Evolutionary conservation across 805 yeast genomes (phyloP), one percentile per base, ranked within the genome.

Genomic region (Myxozyma lipomycoides): DNA sequence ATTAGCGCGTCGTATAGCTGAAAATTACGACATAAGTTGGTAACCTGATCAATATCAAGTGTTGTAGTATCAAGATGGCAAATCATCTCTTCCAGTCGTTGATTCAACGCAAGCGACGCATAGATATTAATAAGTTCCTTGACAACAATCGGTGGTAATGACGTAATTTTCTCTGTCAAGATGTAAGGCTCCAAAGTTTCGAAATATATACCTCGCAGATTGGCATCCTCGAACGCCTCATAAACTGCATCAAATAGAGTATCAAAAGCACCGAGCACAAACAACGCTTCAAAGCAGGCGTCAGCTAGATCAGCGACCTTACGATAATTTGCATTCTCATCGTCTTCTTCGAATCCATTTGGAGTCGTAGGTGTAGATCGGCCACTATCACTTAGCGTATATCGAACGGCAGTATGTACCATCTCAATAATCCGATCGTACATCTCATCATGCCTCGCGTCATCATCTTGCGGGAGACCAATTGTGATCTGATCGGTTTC

Each of bases 1-100:
- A 81, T 75, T 43, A 78, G 69, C 34, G 86, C 77, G 46, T 86
- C 95, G 32, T 73, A 70, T 4, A 90, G 68, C 5, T 76, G 69
- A 58, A 81, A 70, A 52, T 73, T 63, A 36, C 71, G 70, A 64
- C 96, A 83, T 17, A 86, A 67, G 10, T 72, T 73, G 12, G 88
- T 73, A 0, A 95, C 81, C 21, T 82, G 69, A 66, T 91, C 96
- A 34, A 91, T 77, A 62, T 91, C 96, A 45, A 93, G 73, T 10
- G 81, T 76, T 4, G 71, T 60, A 6, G 85, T 73, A 60, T 89
- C 90, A 23, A 91, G 64, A 1, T 79, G 68, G 59, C 95, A 84
- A 9, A 90, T 71, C 28, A 86, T 63, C 50, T 83, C 82, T 40
- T 87, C 89, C 18, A 91, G 70, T 0, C 68, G 59, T 1, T 74